Evolutionary conservation across 148 eudicot species (phyloP), one percentile per base, ranked within the genome.

Genomic region (Diospyros lotus): DNA sequence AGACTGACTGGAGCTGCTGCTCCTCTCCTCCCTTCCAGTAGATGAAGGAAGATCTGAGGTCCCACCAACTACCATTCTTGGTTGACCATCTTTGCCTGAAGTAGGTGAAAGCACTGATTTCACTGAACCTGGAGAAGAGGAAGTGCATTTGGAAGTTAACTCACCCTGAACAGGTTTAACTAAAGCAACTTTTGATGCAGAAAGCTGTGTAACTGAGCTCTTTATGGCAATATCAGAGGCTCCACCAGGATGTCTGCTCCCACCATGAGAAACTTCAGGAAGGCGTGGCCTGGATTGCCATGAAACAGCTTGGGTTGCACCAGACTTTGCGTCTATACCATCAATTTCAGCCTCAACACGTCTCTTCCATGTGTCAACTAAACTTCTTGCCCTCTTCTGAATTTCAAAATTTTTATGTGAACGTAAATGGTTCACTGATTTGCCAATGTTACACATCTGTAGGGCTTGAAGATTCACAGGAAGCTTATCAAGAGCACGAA

Each of bases 321-420:
- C 85, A 75, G 92, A 72, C 81, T 84, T 88, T 51, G 84, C 52
- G 75, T 92, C 97, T 52, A 69, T 85, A 54, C 75, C 80, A 72
- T 71, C 86, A 89, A 92, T 87, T 79, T 92, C 97, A 51, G 88
- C 94, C 85, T 90, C 92, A 46, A 92, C 97, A 10, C 97, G 91
- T 80, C 86, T 92, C 84, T 92, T 92, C 97, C 97, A 92, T 53
- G 87, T 88, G 82, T 88, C 92, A 68, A 92, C 94, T 76, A 92
- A 84, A 66, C 83, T 83, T 77, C 92, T 82, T 4, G 94, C 91
- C 78, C 88, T 92, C 81, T 78, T 88, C 82, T 92, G 97, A 79
- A 92, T 92, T 69, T 92, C 97, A 2, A 81, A 69, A 55, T 90
- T 92, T 73, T 82, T 90, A 73, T 92, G 88, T 2, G 87, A 74